Conservation (phyloP, 345 rosid species). For the Moringa oleifera region DNA sequence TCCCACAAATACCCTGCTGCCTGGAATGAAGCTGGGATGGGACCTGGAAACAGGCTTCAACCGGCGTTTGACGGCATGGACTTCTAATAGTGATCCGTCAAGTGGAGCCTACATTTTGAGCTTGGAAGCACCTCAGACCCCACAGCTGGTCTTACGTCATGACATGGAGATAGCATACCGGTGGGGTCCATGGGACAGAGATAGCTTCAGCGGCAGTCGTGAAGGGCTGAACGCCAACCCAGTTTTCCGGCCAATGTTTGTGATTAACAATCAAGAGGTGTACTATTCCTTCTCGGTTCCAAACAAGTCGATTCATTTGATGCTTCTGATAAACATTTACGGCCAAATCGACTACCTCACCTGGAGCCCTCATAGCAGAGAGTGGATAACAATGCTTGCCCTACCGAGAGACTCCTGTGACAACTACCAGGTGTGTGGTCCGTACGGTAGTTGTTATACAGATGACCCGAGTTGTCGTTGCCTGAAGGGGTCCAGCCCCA, state of each 20-base stretch:
- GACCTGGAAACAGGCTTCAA: slow-evolving; percentile 27
- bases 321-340: neutral
- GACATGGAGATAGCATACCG: slow-evolving; percentile 35
- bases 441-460: neutral
- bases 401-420: neutral
- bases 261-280: neutral
- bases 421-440: neutral
- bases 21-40: slow-evolving; percentile 60
- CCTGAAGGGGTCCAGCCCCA: neutral
- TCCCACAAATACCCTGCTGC: slow-evolving; percentile 54
- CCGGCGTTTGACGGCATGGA: slow-evolving; percentile 46
- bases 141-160: slow-evolving; percentile 39
- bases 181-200: slow-evolving; percentile 53
- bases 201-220: slow-evolving; percentile 43
- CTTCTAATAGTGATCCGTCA: slow-evolving; percentile 40
- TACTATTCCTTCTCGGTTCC: neutral
- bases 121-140: slow-evolving; percentile 35
- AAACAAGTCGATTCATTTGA: neutral
- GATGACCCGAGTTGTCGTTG: neutral
- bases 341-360: neutral
- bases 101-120: slow-evolving; percentile 33
- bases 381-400: neutral
- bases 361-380: neutral
- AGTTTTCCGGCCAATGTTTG: neutral
- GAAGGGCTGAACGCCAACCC: neutral